Percentiles rank a stretch among this genome's conserved stretches.
phyloP scores from a whole-genome alignment of 1,139 yeast species.

The Geotrichum klebahnii region DNA sequence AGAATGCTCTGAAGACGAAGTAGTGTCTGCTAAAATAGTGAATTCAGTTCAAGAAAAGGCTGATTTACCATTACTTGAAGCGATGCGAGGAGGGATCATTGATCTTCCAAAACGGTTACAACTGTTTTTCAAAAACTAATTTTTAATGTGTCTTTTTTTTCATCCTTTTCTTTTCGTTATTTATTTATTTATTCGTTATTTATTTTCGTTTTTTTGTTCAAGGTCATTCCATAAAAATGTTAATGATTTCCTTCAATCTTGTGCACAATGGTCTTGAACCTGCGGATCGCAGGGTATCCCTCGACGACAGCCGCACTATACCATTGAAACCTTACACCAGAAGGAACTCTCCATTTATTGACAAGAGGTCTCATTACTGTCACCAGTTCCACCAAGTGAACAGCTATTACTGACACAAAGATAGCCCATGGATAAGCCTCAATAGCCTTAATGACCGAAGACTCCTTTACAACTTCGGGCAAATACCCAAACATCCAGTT shows the following conservation, averaged over 20 bases:
- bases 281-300: conserved; percentile 37
- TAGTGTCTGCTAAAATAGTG: neutral
- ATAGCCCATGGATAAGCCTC: conserved; percentile 21
- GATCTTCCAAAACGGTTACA: neutral
- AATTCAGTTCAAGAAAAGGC: neutral
- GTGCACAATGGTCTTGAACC: conserved; percentile 25
- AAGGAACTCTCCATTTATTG: conserved; percentile 36
- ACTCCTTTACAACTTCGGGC: conserved; percentile 13
- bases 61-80: conserved; percentile 6
- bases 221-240: too few relatives aligned
- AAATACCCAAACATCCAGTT: conserved; percentile 17
- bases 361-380: conserved; percentile 32
- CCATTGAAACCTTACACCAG: conserved; percentile 31
- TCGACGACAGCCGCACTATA: conserved; percentile 30
- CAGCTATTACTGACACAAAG: conserved; percentile 20
- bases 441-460: neutral
- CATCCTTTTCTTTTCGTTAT: neutral
- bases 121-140: neutral
- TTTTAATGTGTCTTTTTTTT: neutral
- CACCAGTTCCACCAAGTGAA: conserved; percentile 35
- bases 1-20: conserved; percentile 1
- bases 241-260: conserved; percentile 1
- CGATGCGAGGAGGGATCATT: neutral
- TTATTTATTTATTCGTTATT: neutral
- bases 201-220: too few relatives aligned